These are phyloP conservation scores for Spathaspora arborariae DNA, from an alignment of 805 yeast genomes.

Conservation along the genomic window DNA sequence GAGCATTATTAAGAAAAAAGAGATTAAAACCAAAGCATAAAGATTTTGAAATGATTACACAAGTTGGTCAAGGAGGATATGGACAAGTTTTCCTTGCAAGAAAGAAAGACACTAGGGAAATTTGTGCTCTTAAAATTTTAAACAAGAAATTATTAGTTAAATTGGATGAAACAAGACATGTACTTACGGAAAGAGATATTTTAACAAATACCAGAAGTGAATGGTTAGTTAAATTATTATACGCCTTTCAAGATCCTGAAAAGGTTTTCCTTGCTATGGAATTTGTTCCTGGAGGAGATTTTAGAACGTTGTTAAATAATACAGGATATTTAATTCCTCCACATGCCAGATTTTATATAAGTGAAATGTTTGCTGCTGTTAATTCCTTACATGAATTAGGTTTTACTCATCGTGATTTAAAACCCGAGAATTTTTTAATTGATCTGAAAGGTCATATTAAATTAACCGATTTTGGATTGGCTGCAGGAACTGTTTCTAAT, in stretches of 20 bases:
- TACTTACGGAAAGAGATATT: slow-evolving; percentile 93
- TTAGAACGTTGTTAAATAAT: slow-evolving; percentile 87
- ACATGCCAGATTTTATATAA: slow-evolving; percentile 90
- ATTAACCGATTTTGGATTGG: slow-evolving; percentile 93
- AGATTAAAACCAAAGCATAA: slow-evolving; percentile 90
- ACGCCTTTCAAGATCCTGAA: slow-evolving; percentile 92
- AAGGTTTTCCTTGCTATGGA: slow-evolving; percentile 96
- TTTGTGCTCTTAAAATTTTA: slow-evolving; percentile 90
- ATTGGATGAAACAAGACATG: slow-evolving; percentile 93
- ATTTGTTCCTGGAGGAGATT: slow-evolving; percentile 99
- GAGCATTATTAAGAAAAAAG: slow-evolving; percentile 80
- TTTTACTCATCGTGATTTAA: slow-evolving; percentile 93
- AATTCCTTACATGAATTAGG: slow-evolving; percentile 93
- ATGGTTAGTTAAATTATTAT: slow-evolving; percentile 90
- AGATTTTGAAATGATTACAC: slow-evolving; percentile 94
- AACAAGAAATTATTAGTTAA: slow-evolving; percentile 82
- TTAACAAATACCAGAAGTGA: slow-evolving; percentile 93
- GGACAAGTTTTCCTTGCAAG: slow-evolving; percentile 98
- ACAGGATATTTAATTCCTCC: slow-evolving; percentile 91
- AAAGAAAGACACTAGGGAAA: slow-evolving; percentile 89
- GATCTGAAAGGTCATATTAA: slow-evolving; percentile 90
- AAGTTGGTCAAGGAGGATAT: slow-evolving; percentile 99
- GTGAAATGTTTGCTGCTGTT: slow-evolving; percentile 95
- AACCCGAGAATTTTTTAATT: slow-evolving; percentile 90
- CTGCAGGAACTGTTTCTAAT: slow-evolving; percentile 91